phyloP scores from a whole-genome alignment of 1,139 yeast species.

The Geotrichum fermentans region DNA sequence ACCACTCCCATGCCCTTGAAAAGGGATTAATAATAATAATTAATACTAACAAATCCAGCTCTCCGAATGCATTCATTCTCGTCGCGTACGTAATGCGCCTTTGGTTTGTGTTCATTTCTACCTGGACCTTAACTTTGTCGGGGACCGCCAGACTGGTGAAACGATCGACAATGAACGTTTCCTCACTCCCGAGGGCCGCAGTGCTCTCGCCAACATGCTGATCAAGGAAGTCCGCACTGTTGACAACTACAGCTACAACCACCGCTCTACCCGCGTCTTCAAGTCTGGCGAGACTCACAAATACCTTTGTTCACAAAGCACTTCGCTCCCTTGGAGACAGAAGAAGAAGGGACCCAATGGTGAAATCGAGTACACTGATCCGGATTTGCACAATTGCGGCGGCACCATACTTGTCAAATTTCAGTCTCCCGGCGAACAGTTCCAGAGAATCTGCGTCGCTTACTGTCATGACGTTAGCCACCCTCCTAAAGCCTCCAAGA shows the following conservation, averaged over 20 bases:
- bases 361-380: slow-evolving; percentile 12
- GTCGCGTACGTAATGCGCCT: slow-evolving; percentile 12
- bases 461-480: slow-evolving; percentile 20
- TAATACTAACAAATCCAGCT: not conserved
- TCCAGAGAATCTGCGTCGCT: slow-evolving; percentile 18
- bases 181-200: slow-evolving; percentile 17
- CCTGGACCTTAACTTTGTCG: slow-evolving; percentile 14
- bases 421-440: slow-evolving; percentile 15
- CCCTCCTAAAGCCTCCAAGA: slow-evolving; percentile 12
- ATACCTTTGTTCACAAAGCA: slow-evolving; percentile 19
- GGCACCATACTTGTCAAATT: slow-evolving; percentile 19
- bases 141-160: slow-evolving; percentile 11
- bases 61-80: slow-evolving; percentile 13
- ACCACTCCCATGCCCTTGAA: not conserved
- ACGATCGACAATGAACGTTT: slow-evolving; percentile 11
- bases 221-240: slow-evolving; percentile 13
- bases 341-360: slow-evolving; percentile 16
- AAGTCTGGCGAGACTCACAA: slow-evolving; percentile 20
- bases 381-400: slow-evolving; percentile 16
- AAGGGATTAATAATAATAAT: too few species aligned
- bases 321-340: slow-evolving; percentile 18
- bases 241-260: slow-evolving; percentile 17
- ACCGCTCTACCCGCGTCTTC: slow-evolving; percentile 17
- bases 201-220: slow-evolving; percentile 15
- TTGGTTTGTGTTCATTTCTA: slow-evolving; percentile 17